Base-by-base conservation (phyloP, 2,329 filamentous ascomycete genomes). In the Furcasterigmium furcatum region DNA sequence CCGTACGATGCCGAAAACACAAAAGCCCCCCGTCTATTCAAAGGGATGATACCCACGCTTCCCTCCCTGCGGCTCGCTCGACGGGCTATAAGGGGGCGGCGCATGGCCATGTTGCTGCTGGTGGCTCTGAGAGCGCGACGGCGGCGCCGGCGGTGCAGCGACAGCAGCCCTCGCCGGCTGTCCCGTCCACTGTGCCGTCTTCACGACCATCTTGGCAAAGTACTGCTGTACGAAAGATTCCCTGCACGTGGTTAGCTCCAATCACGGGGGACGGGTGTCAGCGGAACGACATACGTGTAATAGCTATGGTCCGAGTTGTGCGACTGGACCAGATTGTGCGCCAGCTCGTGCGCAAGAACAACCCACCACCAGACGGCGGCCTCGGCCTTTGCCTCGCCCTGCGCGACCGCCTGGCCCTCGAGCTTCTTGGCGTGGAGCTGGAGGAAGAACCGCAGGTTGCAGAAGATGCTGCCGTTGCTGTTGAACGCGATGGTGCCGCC, bases 401-500 rank as follows among this genome's bases (percentile, higher is more conserved):
- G 54, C 36, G 19, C 62, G 19, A 30, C 41, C 9, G 41, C 19
- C 5, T 4, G 30, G 41, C 46, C 67, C 41, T 52, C 57, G 40
- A 82, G 63, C 51, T 72, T 65, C 13, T 68, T 58, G 38, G 80
- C 73, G 59, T 97, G 92, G 25, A 96, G 67, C 58, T 92, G 84
- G 49, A 86, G 68, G 63, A 91, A 97, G 72, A 89, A 96, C 16
- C 88, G 78, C 52, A 95, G 78, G 60, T 99, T 99, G 74, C 91
- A 96, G 71, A 97, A 99, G 24, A 99, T 80, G 57, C 86, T 89
- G 30, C 92, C 91, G 32, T 77, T 81, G 9, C 80, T 79, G 62
- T 99, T 99, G 74, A 99, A 99, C 0, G 92, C 94, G 51, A 99
- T 96, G 0, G 90, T 91, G 46, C 80, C 81, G 5, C 90, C 88